These are phyloP conservation scores for Tuber calosporum DNA, from an alignment of 495 filamentous ascomycete genomes.

Conservation along the genomic window DNA sequence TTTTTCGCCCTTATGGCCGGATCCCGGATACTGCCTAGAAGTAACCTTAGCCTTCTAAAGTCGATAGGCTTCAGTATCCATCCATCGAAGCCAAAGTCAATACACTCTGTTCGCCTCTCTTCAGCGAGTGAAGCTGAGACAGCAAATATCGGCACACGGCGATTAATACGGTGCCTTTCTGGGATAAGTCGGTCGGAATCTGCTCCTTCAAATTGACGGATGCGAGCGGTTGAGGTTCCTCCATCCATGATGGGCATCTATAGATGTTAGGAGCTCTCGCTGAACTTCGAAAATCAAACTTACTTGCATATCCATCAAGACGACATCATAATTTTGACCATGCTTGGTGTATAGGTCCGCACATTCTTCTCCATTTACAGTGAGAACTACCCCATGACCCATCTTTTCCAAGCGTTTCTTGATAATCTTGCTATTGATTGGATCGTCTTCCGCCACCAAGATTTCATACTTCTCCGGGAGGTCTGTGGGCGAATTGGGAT, in stretches of 20 bases:
- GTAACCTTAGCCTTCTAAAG: conserved; percentile 58
- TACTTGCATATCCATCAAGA: conserved; percentile 96
- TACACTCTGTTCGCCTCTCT: conserved; percentile 59
- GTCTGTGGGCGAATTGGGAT: neutral
- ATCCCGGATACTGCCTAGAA: conserved; percentile 55
- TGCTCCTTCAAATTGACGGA: conserved; percentile 59
- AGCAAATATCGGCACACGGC: conserved; percentile 72
- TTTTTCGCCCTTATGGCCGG: conserved; percentile 46
- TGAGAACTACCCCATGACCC: conserved; percentile 65
- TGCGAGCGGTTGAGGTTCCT: conserved; percentile 71
- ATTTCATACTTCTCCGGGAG: conserved; percentile 48
- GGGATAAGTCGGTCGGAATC: conserved; percentile 25
- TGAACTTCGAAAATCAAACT: conserved; percentile 26
- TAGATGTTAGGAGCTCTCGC: conserved; percentile 11
- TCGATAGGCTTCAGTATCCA: conserved; percentile 78
- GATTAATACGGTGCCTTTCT: conserved; percentile 16
- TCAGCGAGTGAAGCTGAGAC: conserved; percentile 83
- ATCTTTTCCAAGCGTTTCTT: conserved; percentile 74
- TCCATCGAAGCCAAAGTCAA: conserved; percentile 79
- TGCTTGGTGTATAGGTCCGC: conserved; percentile 57
- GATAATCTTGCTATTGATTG: conserved; percentile 81
- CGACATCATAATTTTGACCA: conserved; percentile 60
- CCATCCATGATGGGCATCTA: conserved; percentile 95
- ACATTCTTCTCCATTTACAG: conserved; percentile 83
- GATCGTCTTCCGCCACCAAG: conserved; percentile 86